Evolutionary conservation across 441 rosid species (phyloP).

Genomic region (Erodium moschatum): DNA sequence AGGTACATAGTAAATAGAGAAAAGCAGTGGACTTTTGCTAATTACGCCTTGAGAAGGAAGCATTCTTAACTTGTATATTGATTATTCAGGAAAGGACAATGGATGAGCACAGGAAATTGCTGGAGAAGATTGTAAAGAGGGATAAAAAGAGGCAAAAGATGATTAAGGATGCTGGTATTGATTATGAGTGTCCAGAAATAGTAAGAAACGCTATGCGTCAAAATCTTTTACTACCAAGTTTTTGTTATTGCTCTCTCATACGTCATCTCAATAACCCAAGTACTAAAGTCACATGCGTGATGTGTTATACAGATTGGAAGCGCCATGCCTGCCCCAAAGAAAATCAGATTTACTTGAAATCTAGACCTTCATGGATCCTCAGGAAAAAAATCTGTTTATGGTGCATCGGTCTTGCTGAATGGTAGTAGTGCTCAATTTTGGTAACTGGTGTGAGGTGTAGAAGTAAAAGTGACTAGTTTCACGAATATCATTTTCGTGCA

Average conservation of each 20-base stretch:
- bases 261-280: not conserved
- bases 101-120: constrained; percentile 51
- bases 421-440: too few species aligned
- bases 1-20: constrained; percentile 29
- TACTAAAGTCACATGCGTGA: not conserved
- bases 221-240: not conserved
- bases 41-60: not conserved
- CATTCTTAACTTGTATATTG: constrained; percentile 4
- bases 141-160: constrained; percentile 55
- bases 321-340: constrained; percentile 48
- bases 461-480: too few species aligned
- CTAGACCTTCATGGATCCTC: too few species aligned
- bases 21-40: not conserved
- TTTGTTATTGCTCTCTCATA: not conserved
- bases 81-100: constrained; percentile 56
- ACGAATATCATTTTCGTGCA: too few species aligned
- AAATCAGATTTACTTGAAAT: constrained; percentile 44
- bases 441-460: too few species aligned
- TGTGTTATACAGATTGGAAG: constrained; percentile 52
- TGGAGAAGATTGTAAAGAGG: constrained; percentile 46
- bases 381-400: too few species aligned
- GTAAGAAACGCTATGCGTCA: constrained; percentile 35
- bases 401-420: too few species aligned
- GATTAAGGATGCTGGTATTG: constrained; percentile 71
- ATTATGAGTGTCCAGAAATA: constrained; percentile 76